Evolutionary conservation across 345 rosid genomes (phyloP).

Genomic region (Sonneratia caseolaris): DNA sequence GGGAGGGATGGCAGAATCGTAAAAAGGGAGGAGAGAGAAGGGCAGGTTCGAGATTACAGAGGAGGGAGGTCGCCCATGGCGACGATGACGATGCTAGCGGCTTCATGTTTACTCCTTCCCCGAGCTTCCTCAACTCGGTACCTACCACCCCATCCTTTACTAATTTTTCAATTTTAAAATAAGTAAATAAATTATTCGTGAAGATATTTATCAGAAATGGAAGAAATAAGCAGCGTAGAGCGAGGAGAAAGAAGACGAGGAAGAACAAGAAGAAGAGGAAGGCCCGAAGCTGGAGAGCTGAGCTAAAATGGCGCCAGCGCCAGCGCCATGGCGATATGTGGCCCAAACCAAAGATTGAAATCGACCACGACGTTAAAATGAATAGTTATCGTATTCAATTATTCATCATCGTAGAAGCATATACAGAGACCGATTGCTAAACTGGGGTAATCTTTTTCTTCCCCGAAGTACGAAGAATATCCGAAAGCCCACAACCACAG

Average conservation of each 20-base stretch:
- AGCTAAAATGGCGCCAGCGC: background rate
- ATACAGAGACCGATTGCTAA: no score
- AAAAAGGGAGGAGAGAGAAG: conserved; percentile 17
- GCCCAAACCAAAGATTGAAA: background rate
- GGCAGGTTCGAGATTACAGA: conserved; percentile 17
- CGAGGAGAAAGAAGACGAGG: background rate
- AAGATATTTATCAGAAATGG: background rate
- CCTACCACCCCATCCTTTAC: background rate
- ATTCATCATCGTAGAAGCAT: no score
- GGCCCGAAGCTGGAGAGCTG: background rate
- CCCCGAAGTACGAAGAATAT: background rate
- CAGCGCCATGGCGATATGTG: background rate
- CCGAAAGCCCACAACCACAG: background rate
- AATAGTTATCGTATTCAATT: no score
- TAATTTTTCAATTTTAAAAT: background rate
- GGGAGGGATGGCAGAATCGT: conserved; percentile 16
- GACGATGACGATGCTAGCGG: conserved; percentile 10
- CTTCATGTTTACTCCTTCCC: conserved; percentile 18
- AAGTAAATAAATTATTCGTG: background rate
- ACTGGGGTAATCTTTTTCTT: background rate
- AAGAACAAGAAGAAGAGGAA: background rate
- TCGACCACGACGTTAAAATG: no score
- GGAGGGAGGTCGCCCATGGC: conserved; percentile 11
- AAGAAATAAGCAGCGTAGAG: background rate
- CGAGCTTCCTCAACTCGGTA: background rate